These are phyloP conservation scores for Caloboletus firmus DNA, from an alignment of 1,284 basidiomycete species.

Conservation along the genomic window DNA sequence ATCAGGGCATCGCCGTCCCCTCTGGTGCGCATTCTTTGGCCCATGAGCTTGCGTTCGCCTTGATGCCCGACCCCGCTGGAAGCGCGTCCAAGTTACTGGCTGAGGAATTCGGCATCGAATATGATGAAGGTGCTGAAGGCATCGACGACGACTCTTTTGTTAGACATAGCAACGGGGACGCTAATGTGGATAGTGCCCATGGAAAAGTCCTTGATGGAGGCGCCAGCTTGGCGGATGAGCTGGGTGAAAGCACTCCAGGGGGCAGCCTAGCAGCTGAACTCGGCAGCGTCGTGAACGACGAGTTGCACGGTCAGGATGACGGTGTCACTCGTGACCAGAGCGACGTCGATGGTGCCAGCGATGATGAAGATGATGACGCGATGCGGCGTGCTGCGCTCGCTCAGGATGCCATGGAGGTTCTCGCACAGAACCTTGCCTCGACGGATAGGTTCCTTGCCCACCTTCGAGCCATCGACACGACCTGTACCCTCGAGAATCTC, in stretches of 20 bases:
- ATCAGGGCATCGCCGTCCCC: conserved; percentile 32
- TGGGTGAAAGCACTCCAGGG: conserved; percentile 24
- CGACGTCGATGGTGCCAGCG: conserved; percentile 14
- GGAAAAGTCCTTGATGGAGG: conserved; percentile 16
- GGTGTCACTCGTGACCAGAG: conserved; percentile 12
- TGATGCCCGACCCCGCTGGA: conserved; percentile 76
- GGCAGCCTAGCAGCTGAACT: conserved; percentile 31
- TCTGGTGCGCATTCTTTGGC: conserved; percentile 62
- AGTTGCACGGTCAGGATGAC: conserved; percentile 13
- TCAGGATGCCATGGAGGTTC: conserved; percentile 67
- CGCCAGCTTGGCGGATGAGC: conserved; percentile 28
- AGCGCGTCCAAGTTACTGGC: conserved; percentile 68
- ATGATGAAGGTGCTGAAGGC: conserved; percentile 80
- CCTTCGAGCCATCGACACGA: conserved; percentile 62
- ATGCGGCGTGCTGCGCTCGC: conserved; percentile 35
- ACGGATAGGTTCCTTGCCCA: conserved; percentile 75
- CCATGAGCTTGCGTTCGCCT: conserved; percentile 77
- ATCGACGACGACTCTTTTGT: conserved; percentile 47
- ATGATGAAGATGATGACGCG: conserved; percentile 34
- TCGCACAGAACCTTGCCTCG: conserved; percentile 69
- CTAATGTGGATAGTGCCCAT: conserved; percentile 18
- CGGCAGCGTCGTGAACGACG: conserved; percentile 22
- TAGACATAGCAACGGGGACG: conserved; percentile 12
- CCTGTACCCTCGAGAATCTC: conserved; percentile 61
- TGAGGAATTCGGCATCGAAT: conserved; percentile 84